Evolutionary conservation across 345 rosid species (phyloP).

Genomic region (Streptanthus diversifolius): DNA sequence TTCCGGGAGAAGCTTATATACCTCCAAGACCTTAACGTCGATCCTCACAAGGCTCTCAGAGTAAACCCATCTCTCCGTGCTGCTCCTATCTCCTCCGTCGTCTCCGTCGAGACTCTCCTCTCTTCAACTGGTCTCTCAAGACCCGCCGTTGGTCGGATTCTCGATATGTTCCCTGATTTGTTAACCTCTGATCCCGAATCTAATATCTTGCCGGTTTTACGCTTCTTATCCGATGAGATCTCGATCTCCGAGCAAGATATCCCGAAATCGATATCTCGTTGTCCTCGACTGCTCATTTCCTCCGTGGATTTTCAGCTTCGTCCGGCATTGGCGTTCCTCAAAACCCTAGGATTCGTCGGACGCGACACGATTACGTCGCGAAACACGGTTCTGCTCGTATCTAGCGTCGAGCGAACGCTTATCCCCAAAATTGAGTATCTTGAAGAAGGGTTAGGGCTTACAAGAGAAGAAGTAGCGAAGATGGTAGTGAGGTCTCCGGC

Average conservation of each 20-base stretch:
- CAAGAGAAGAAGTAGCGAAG: constrained; percentile 45
- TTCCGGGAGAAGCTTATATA: constrained; percentile 70
- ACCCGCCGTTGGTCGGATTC: constrained; percentile 60
- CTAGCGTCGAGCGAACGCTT: constrained; percentile 54
- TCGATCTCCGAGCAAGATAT: constrained; percentile 44
- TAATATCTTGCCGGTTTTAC: constrained; percentile 50
- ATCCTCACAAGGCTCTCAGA: constrained; percentile 63
- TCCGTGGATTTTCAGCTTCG: constrained; percentile 53
- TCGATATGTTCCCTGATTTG: constrained; percentile 73
- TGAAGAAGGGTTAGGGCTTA: constrained; percentile 50
- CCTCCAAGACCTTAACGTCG: constrained; percentile 58
- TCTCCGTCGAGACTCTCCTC: constrained; percentile 55
- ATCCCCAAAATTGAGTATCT: constrained; percentile 57
- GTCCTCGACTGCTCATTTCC: constrained; percentile 58
- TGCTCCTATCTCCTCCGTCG: constrained; percentile 64
- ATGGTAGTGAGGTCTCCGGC: constrained; percentile 83
- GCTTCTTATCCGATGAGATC: constrained; percentile 64
- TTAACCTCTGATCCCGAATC: constrained; percentile 60
- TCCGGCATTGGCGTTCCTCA: constrained; percentile 52
- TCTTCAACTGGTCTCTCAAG: constrained; percentile 62
- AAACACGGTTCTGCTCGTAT: constrained; percentile 60
- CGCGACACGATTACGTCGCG: constrained; percentile 41
- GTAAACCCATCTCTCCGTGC: constrained; percentile 74
- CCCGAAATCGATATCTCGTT: constrained; percentile 59
- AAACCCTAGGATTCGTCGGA: constrained; percentile 54